These are phyloP conservation scores for Nicotiana obtusifolia DNA, from an alignment of 257 asterid genomes.

Conservation along the genomic window DNA sequence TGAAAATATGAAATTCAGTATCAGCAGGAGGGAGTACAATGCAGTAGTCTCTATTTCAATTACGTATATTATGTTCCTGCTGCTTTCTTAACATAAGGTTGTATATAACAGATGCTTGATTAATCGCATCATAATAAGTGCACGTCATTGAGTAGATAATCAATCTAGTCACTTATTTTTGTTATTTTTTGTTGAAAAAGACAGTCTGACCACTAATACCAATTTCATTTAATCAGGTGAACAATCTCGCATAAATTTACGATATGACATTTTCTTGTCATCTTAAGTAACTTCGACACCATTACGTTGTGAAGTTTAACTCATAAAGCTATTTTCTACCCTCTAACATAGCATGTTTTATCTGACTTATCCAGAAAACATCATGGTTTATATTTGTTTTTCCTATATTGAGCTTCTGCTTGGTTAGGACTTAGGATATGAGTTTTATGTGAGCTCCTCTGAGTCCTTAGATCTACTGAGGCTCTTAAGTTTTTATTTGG, in stretches of 20 bases:
- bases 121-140: background rate
- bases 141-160: background rate
- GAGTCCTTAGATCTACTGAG: background rate
- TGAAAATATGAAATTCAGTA: background rate
- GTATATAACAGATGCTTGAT: background rate
- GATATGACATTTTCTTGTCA: background rate
- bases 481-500: slow-evolving; percentile 5
- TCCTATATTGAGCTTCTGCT: background rate
- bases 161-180: background rate
- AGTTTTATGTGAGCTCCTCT: background rate
- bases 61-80: background rate
- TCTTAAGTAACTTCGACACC: background rate
- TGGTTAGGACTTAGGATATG: background rate
- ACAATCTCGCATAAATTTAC: background rate
- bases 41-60: background rate
- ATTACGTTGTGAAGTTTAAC: background rate
- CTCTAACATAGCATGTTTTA: background rate
- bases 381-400: background rate
- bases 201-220: background rate
- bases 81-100: background rate
- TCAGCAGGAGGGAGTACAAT: background rate
- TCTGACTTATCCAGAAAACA: background rate
- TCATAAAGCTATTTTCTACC: background rate
- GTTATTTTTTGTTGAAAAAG: background rate
- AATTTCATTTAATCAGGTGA: background rate